A percentile compares a stretch with the other conserved stretches of the same genome.
phyloP scores from a whole-genome alignment of 306 rosid genomes.

The Lathyrus oleraceus region DNA sequence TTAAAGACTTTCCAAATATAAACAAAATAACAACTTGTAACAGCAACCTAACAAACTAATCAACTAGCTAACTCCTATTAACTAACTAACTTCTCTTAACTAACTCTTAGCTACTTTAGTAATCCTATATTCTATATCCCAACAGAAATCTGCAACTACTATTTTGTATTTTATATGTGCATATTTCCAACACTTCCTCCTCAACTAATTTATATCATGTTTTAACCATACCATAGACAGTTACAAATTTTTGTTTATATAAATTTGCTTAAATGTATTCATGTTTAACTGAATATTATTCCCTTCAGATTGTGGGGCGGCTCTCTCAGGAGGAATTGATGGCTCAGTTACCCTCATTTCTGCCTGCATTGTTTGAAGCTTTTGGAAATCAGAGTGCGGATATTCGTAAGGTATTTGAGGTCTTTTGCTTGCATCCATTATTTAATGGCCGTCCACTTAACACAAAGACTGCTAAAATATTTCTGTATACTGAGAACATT shows the following conservation, averaged over 20 bases:
- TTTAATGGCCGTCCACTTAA: neutral
- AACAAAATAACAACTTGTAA: too few relatives aligned
- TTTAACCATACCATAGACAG: neutral
- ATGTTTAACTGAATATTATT: constrained; percentile 21
- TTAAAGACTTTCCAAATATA: too few relatives aligned
- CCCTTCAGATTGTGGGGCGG: constrained; percentile 78
- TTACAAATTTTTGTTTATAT: constrained; percentile 16
- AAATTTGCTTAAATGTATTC: constrained; percentile 29
- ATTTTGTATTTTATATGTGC: neutral
- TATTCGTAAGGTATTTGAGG: constrained; percentile 80
- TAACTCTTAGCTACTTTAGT: neutral
- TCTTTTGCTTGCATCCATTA: constrained; percentile 18
- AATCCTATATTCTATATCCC: neutral
- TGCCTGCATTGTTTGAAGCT: constrained; percentile 95
- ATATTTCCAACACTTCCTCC: neutral
- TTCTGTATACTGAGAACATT: constrained; percentile 8
- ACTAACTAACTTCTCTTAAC: neutral
- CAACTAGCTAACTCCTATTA: neutral
- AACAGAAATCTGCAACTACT: neutral
- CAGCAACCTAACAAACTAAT: neutral
- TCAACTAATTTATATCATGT: neutral
- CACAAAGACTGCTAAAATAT: constrained; percentile 15
- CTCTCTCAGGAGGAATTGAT: constrained; percentile 86
- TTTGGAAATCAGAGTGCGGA: constrained; percentile 98
- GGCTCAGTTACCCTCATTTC: constrained; percentile 85